Percentiles rank a stretch among this genome's conserved stretches.
These are phyloP conservation scores for Boletus edulis DNA, from an alignment of 768 basidiomycete genomes.

Conservation along the genomic window DNA sequence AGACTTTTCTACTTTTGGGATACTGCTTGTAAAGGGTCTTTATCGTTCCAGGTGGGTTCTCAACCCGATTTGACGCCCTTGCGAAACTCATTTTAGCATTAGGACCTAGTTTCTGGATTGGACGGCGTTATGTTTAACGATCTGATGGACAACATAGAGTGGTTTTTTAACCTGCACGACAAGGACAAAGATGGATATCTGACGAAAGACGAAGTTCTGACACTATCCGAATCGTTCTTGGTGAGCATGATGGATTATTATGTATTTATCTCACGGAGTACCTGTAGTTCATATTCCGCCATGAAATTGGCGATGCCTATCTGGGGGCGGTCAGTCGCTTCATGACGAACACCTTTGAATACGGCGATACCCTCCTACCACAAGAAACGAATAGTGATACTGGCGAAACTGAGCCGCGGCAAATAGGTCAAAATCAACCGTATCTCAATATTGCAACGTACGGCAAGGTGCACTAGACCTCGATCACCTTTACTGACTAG, in stretches of 20 bases:
- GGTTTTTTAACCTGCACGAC: conserved; percentile 96
- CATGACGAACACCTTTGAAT: conserved; percentile 98
- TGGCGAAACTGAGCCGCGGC: conserved; percentile 42
- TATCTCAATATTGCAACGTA: conserved; percentile 91
- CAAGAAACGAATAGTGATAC: conserved; percentile 30
- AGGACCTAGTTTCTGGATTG: conserved; percentile 89
- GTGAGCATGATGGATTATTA: conserved; percentile 37
- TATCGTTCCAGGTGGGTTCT: conserved; percentile 78
- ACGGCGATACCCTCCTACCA: conserved; percentile 89
- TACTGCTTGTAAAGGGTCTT: conserved; percentile 68
- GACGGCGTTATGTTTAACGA: conserved; percentile 95
- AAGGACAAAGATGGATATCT: conserved; percentile 95
- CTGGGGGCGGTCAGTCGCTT: conserved; percentile 95
- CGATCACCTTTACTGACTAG: conserved; percentile 9
- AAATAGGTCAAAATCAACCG: conserved; percentile 74
- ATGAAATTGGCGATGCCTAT: conserved; percentile 94
- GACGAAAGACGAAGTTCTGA: conserved; percentile 95
- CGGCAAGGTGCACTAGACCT: conserved; percentile 17
- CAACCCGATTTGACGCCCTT: not conserved
- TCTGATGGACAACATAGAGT: conserved; percentile 97
- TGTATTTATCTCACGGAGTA: conserved; percentile 3
- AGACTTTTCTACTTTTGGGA: conserved; percentile 97
- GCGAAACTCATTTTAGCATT: conserved; percentile 9
- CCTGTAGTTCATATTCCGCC: conserved; percentile 92
- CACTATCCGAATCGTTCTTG: conserved; percentile 90